Percentiles rank a stretch among this genome's conserved stretches.
These are phyloP conservation scores for Pyricularia pennisetigena DNA, from an alignment of 2,329 filamentous ascomycete genomes.

Conservation along the genomic window DNA sequence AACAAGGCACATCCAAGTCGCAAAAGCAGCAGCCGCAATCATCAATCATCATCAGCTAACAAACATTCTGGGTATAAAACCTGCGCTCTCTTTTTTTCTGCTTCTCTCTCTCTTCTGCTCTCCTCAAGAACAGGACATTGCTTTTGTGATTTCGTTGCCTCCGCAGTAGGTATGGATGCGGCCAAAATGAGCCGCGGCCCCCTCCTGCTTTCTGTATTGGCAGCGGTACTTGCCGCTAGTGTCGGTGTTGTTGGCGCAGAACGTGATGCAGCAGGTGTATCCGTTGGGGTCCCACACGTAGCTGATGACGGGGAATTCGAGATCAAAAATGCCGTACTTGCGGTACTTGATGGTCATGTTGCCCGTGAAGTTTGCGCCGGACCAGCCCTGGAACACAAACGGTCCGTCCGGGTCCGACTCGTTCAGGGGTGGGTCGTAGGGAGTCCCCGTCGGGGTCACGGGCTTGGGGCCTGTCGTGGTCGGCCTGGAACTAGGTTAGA, in stretches of 20 bases:
- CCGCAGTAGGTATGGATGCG: conserved; percentile 18
- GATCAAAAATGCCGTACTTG: conserved; percentile 15
- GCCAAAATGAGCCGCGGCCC: conserved; percentile 11
- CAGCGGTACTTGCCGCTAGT: conserved; percentile 17
- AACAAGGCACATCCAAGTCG: background rate
- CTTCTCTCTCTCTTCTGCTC: background rate
- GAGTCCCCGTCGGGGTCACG: background rate
- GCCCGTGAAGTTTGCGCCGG: conserved; percentile 14
- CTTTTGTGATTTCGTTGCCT: conserved; percentile 1
- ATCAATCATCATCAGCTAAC: background rate
- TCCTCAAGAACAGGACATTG: background rate
- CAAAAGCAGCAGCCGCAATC: background rate
- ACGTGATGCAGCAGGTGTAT: conserved; percentile 17
- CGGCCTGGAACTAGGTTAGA: background rate
- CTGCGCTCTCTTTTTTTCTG: background rate
- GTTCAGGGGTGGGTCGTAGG: conserved; percentile 7
- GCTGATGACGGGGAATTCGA: conserved; percentile 12
- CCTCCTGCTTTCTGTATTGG: conserved; percentile 9
- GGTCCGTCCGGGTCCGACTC: conserved; percentile 9
- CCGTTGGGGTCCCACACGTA: conserved; percentile 17
- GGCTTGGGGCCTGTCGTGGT: background rate
- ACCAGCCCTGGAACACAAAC: conserved; percentile 23
- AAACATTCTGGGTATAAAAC: background rate
- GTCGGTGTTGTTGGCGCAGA: conserved; percentile 15
- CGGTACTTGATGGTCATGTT: conserved; percentile 13